These are phyloP conservation scores for Phlegmacium glaucopus DNA, from an alignment of 768 basidiomycete genomes.

Conservation along the genomic window DNA sequence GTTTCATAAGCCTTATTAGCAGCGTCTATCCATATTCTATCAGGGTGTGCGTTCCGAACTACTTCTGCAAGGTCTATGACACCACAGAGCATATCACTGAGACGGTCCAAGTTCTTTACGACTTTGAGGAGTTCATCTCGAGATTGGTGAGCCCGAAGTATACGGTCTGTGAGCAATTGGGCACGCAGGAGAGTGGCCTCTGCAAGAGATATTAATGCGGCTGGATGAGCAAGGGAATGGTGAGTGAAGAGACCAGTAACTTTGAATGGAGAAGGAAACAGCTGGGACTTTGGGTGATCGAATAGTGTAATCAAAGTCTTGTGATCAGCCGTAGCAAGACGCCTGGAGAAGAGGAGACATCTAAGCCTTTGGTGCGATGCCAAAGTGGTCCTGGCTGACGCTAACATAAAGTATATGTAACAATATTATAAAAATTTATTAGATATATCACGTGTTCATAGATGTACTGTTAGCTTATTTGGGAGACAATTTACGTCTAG, in stretches of 20 bases:
- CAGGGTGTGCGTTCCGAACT: conserved; percentile 90
- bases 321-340: conserved; percentile 55
- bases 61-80: conserved; percentile 97
- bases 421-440: conserved; percentile 15
- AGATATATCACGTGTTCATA: too few relatives aligned
- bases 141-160: conserved; percentile 70
- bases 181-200: conserved; percentile 80
- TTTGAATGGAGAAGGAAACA: conserved; percentile 39
- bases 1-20: conserved; percentile 88
- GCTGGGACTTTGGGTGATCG: conserved; percentile 52
- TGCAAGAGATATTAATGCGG: conserved; percentile 67
- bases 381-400: conserved; percentile 40
- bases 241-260: conserved; percentile 87
- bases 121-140: conserved; percentile 75
- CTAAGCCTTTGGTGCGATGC: conserved; percentile 35
- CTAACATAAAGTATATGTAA: conserved; percentile 40
- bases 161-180: conserved; percentile 78
- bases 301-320: conserved; percentile 64
- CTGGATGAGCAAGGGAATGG: conserved; percentile 63
- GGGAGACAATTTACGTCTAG: conserved; percentile 8
- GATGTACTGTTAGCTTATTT: too few relatives aligned
- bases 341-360: conserved; percentile 32
- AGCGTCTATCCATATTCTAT: conserved; percentile 74
- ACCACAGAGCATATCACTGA: conserved; percentile 93
- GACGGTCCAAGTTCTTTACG: conserved; percentile 93